Percentiles rank a stretch among this genome's conserved stretches.
These are phyloP conservation scores for Globisporangium ultimum DNA, from an alignment of 352 stramenopile genomes.

Conservation along the genomic window DNA sequence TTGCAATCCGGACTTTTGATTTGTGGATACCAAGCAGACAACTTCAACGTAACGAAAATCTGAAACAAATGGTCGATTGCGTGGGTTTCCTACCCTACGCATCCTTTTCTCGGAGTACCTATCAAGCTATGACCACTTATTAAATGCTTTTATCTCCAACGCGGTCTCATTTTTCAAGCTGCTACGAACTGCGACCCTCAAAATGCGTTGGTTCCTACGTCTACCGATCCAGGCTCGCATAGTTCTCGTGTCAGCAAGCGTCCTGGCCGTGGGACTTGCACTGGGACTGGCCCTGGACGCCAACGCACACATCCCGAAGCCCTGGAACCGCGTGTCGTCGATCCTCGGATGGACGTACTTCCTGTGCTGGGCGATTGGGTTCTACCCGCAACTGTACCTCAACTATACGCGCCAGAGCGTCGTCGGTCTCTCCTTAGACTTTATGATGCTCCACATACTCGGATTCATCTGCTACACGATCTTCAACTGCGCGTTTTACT, in stretches of 20 bases:
- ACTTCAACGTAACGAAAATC: slow-evolving; percentile 11
- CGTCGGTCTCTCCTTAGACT: slow-evolving; percentile 91
- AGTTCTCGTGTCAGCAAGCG: slow-evolving; percentile 38
- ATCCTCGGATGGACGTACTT: slow-evolving; percentile 93
- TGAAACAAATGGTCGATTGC: not conserved
- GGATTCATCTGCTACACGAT: slow-evolving; percentile 94
- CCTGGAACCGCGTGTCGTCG: slow-evolving; percentile 84
- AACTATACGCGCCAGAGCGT: slow-evolving; percentile 90
- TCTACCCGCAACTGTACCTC: slow-evolving; percentile 93
- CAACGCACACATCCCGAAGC: slow-evolving; percentile 78
- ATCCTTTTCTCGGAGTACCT: not conserved
- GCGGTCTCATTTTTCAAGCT: not conserved
- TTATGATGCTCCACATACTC: slow-evolving; percentile 92
- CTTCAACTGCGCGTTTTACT: slow-evolving; percentile 95
- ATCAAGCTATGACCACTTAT: too few relatives aligned
- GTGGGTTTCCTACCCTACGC: too few relatives aligned
- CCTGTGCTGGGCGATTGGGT: slow-evolving; percentile 86
- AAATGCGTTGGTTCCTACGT: slow-evolving; percentile 11
- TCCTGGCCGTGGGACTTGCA: slow-evolving; percentile 50
- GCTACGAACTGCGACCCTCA: not conserved
- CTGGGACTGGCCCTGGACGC: slow-evolving; percentile 61
- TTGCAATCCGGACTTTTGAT: not conserved
- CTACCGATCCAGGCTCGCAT: slow-evolving; percentile 32
- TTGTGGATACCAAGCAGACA: not conserved
- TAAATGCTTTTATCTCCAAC: too few relatives aligned